Evolutionary conservation across 305 asterid species (phyloP), one percentile per base, ranked within the genome.

Genomic region (Nicotiana rustica): DNA sequence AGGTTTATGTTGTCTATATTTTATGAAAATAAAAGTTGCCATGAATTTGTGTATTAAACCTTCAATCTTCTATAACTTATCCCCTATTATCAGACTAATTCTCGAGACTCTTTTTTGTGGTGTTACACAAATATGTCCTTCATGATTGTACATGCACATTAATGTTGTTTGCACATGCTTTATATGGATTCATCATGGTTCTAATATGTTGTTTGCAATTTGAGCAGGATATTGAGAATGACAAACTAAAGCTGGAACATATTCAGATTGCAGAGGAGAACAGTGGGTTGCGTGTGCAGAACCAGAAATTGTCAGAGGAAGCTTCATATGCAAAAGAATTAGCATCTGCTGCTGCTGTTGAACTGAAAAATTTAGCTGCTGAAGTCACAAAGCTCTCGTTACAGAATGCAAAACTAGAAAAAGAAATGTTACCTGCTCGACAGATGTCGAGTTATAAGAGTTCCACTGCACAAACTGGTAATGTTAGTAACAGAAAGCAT

Each of bases 301-400:
- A 93, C 79, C 98, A 92, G 88, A 95, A 93, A 86, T 88, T 97
- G 81, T 90, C 96, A 0, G 97, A 97, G 88, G 99, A 95, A 89
- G 97, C 98, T 84, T 95, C 97, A 75, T 97, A 97, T 66, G 99
- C 99, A 29, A 97, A 95, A 86, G 99, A 95, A 86, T 90, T 97
- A 84, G 99, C 99, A 70, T 94, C 99, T 82, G 99, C 99, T 81
- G 99, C 99, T 84, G 99, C 99, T 15, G 90, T 93, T 55, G 99
- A 97, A 84, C 88, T 97, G 76, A 97, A 97, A 90, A 95, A 88
- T 88, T 86, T 97, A 88, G 98, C 99, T 56, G 91, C 92, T 75
- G 99, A 97, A 91, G 97, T 97, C 78, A 97, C 99, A 52, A 97
- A 95, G 89, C 89, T 95, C 79, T 97, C 98, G 4, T 49, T 97